These are phyloP conservation scores for Dioscorea dumetorum DNA, from an alignment of 106 monocot species.

Conservation along the genomic window DNA sequence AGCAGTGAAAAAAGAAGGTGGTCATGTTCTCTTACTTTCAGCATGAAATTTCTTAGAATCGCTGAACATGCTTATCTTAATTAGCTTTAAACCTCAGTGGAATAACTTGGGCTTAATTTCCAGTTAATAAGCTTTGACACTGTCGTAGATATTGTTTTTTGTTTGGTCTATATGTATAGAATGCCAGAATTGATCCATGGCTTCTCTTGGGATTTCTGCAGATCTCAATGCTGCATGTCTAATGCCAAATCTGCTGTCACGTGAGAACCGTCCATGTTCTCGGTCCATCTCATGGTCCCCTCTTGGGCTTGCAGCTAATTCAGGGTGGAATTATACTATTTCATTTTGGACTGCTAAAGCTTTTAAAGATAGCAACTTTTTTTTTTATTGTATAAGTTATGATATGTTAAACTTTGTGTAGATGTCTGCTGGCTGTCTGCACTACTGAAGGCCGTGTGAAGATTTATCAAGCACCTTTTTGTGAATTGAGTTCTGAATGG, in stretches of 20 bases:
- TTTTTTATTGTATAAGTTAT: not conserved
- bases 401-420: slow-evolving; percentile 6
- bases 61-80: too few species aligned
- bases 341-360: not conserved
- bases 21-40: not conserved
- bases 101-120: not conserved
- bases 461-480: slow-evolving; percentile 67
- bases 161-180: not conserved
- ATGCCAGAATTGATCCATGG: not conserved
- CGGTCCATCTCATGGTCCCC: slow-evolving; percentile 96
- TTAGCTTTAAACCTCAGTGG: not conserved
- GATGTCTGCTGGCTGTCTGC: slow-evolving; percentile 91
- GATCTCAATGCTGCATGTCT: slow-evolving; percentile 49
- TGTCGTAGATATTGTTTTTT: not conserved
- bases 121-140: not conserved
- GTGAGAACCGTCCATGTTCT: slow-evolving; percentile 58
- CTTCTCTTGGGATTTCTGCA: slow-evolving; percentile 22
- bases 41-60: not conserved
- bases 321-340: slow-evolving; percentile 39
- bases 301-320: slow-evolving; percentile 62
- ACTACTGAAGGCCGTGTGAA: slow-evolving; percentile 76
- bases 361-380: not conserved
- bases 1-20: slow-evolving; percentile 59
- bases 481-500: slow-evolving; percentile 74
- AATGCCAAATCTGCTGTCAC: slow-evolving; percentile 53